Percentiles rank a stretch among this genome's conserved stretches.
Evolutionary conservation across 192 early-diverging fungal genomes (phyloP).

Genomic region (Dissophora ornata): DNA sequence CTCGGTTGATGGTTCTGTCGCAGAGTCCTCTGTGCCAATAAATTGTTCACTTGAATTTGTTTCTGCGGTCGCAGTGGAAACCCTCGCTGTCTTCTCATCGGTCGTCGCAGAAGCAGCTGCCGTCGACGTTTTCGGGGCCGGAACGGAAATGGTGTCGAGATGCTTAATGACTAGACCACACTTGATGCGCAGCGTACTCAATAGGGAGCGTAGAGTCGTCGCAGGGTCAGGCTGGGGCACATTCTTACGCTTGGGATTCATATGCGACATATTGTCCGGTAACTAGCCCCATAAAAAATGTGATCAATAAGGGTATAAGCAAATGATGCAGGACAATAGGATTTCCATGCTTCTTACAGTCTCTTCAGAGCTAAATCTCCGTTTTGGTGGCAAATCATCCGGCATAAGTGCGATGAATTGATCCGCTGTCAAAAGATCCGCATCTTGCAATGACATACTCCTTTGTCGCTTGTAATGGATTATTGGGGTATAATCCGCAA

Average conservation of each 20-base stretch:
- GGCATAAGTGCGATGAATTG: conserved; percentile 49
- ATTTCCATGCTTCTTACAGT: conserved; percentile 21
- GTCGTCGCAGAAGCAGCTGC: not conserved
- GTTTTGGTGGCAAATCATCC: conserved; percentile 26
- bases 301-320: not conserved
- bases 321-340: not conserved
- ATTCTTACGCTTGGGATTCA: not conserved
- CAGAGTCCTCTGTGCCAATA: not conserved
- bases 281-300: not conserved
- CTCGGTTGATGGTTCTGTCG: no score
- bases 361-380: conserved; percentile 51
- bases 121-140: not conserved
- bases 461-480: conserved; percentile 40
- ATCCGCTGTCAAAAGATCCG: conserved; percentile 48
- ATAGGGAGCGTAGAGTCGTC: not conserved
- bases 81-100: not conserved
- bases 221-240: conserved; percentile 19
- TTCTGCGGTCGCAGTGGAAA: not conserved
- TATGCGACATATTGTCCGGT: conserved; percentile 11
- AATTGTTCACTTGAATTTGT: not conserved
- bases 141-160: conserved; percentile 6
- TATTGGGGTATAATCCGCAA: conserved; percentile 23
- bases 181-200: conserved; percentile 17
- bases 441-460: conserved; percentile 52
- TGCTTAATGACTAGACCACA: conserved; percentile 17